Evolutionary conservation across 208 protist species (phyloP), one percentile per base, ranked within the genome.

Genomic region (Trypanosoma theileri): DNA sequence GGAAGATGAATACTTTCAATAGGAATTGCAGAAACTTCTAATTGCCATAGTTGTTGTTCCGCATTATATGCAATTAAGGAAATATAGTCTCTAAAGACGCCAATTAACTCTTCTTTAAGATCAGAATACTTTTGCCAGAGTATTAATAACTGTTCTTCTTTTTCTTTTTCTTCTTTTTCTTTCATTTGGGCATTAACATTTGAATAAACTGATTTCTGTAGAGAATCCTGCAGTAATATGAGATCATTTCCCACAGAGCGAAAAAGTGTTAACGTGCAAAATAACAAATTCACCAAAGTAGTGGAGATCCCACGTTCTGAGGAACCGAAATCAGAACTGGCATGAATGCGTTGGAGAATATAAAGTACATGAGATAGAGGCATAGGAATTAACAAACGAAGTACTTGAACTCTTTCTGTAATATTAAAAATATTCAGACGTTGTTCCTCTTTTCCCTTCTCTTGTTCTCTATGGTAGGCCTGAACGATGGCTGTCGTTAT

Each of bases 281-380:
- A 85, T 53, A 78, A 44, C n/a, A 85, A 61, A 66, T 82, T 79
- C 26, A 76, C 67, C 28, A 85, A 53, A 11, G 72, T 67, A n/a
- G 21, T 64, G 64, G 74, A 26, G 60, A 68, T 1, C 35, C 35
- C 10, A 58, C 35, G 9, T 21, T 75, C 73, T 24, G 56, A 51
- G n/a, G 51, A 14, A 9, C 53, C 52, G 42, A 73, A 50, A 31
- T 60, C 16, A 24, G 57, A 7, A 28, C 53, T 42, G 35, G 65
- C 17, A 56, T 57, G 61, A 73, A 78, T 4, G 75, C 75, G 64
- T 22, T 78, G 75, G 22, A 82, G 54, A 61, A 75, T 80, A 16
- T 65, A 16, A 21, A 85, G 56, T 0, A 67, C 69, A 3, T 60
- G 62, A 28, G 75, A 66, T 26, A 85, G 21, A 11, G 73, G 66